These are phyloP conservation scores for Backusella parvicylindrica DNA, from an alignment of 192 early-diverging fungal species.

Conservation along the genomic window DNA sequence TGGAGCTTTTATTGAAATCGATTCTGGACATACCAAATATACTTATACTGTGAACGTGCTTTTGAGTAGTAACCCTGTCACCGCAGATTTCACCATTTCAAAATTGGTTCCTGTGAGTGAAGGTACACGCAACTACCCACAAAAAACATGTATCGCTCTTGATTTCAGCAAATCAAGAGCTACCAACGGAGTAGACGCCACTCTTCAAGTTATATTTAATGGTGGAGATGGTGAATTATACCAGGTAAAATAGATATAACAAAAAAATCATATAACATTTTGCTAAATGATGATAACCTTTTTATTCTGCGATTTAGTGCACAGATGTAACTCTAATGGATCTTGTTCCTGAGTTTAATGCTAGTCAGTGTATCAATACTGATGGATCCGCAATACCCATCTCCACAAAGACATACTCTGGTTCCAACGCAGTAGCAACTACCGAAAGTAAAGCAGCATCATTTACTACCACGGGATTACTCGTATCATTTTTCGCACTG, in stretches of 20 bases:
- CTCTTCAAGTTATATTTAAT: slow-evolving; percentile 49
- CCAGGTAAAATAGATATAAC: slow-evolving; percentile 28
- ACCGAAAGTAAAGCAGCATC: neutral
- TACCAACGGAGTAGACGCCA: slow-evolving; percentile 44
- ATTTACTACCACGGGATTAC: neutral
- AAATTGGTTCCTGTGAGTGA: slow-evolving; percentile 15
- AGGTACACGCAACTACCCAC: slow-evolving; percentile 31
- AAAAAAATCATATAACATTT: neutral
- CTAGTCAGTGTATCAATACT: slow-evolving; percentile 19
- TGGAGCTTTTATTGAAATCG: slow-evolving; percentile 39
- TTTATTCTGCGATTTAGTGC: slow-evolving; percentile 13
- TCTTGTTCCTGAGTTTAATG: slow-evolving; percentile 10
- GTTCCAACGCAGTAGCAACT: neutral
- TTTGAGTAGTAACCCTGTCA: slow-evolving; percentile 36
- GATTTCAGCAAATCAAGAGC: slow-evolving; percentile 34
- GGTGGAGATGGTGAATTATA: slow-evolving; percentile 49
- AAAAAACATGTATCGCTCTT: slow-evolving; percentile 35
- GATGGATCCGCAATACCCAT: slow-evolving; percentile 9
- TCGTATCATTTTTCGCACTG: neutral
- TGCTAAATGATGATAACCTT: neutral
- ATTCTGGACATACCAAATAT: slow-evolving; percentile 37
- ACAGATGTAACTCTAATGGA: slow-evolving; percentile 17
- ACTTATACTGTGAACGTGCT: slow-evolving; percentile 39
- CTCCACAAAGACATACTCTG: neutral
- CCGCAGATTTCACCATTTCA: slow-evolving; percentile 33